A percentile compares a stretch with the other conserved stretches of the same genome.
phyloP scores from a whole-genome alignment of 805 yeast species.

The Metschnikowia peoriensis region DNA sequence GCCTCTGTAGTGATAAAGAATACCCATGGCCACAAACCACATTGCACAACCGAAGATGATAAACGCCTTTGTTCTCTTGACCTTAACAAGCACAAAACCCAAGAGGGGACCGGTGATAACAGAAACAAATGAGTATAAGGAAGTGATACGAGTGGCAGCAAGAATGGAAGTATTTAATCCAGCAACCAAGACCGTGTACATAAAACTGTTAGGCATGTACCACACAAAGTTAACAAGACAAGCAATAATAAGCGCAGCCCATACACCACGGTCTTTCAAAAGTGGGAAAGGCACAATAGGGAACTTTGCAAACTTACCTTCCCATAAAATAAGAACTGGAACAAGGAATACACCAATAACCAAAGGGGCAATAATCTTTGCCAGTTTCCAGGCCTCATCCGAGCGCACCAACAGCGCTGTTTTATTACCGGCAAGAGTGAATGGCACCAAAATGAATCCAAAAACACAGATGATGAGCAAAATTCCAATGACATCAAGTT shows the following conservation, averaged over 20 bases:
- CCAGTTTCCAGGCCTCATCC: slow-evolving; percentile 52
- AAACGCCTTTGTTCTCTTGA: slow-evolving; percentile 53
- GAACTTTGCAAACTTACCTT: slow-evolving; percentile 48
- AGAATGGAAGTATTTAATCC: slow-evolving; percentile 55
- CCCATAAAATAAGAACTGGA: slow-evolving; percentile 64
- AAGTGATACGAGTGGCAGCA: slow-evolving; percentile 67
- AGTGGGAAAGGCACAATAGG: slow-evolving; percentile 65
- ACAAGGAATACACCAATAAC: slow-evolving; percentile 62
- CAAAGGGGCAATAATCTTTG: slow-evolving; percentile 63
- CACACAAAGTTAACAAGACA: slow-evolving; percentile 59
- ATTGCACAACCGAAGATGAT: slow-evolving; percentile 55
- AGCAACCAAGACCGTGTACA: slow-evolving; percentile 65
- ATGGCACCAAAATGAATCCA: slow-evolving; percentile 67
- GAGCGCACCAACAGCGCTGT: slow-evolving; percentile 19
- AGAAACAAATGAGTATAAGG: slow-evolving; percentile 63
- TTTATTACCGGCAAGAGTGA: slow-evolving; percentile 63
- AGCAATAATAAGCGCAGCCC: slow-evolving; percentile 65
- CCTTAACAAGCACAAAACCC: slow-evolving; percentile 51
- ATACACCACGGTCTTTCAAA: slow-evolving; percentile 67
- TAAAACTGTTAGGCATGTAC: slow-evolving; percentile 67
- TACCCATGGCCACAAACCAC: slow-evolving; percentile 63
- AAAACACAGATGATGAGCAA: slow-evolving; percentile 52
- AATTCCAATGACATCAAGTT: slow-evolving; percentile 63
- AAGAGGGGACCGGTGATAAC: slow-evolving; percentile 57
- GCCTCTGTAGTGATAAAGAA: slow-evolving; percentile 57